Conservation (phyloP, 2,329 filamentous ascomycete genomes). For the Colletotrichum sansevieriae region DNA sequence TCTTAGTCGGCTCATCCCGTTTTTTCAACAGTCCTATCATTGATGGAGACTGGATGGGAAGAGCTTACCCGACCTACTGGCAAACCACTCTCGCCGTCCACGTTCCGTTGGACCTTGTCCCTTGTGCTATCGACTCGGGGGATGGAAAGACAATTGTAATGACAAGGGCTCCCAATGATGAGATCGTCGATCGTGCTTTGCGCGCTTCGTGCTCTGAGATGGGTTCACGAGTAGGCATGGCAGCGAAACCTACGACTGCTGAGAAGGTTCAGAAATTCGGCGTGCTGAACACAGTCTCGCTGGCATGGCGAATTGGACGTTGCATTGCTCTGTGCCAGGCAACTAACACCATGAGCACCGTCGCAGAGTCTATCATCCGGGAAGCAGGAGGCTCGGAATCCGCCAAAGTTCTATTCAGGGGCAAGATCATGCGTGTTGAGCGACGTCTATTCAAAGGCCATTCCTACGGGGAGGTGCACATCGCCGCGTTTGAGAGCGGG, state of each 20-base stretch:
- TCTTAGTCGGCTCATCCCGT: constrained; percentile 67
- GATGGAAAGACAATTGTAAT: constrained; percentile 59
- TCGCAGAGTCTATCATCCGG: constrained; percentile 70
- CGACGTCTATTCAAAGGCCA: constrained; percentile 62
- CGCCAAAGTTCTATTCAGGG: constrained; percentile 71
- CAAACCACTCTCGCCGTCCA: constrained; percentile 63
- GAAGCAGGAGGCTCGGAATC: constrained; percentile 67
- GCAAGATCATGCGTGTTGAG: constrained; percentile 70
- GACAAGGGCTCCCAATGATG: constrained; percentile 55
- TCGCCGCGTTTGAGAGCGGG: constrained; percentile 45
- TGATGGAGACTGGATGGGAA: constrained; percentile 70
- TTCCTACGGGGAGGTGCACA: constrained; percentile 58
- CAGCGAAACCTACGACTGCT: constrained; percentile 32
- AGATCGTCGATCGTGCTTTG: constrained; percentile 48
- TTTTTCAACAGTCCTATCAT: constrained; percentile 65
- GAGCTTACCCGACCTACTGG: constrained; percentile 68
- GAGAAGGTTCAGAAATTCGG: constrained; percentile 44
- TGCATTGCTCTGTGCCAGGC: constrained; percentile 28
- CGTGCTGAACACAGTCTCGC: constrained; percentile 38
- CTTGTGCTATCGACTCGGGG: constrained; percentile 59
- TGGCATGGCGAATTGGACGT: constrained; percentile 36
- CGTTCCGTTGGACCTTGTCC: constrained; percentile 54
- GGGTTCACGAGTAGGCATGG: constrained; percentile 42
- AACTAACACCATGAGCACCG: constrained; percentile 62
- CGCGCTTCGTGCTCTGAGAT: constrained; percentile 57